Evolutionary conservation across 2,329 filamentous ascomycete species (phyloP).

Genomic region (Sclerotinia nivalis): DNA sequence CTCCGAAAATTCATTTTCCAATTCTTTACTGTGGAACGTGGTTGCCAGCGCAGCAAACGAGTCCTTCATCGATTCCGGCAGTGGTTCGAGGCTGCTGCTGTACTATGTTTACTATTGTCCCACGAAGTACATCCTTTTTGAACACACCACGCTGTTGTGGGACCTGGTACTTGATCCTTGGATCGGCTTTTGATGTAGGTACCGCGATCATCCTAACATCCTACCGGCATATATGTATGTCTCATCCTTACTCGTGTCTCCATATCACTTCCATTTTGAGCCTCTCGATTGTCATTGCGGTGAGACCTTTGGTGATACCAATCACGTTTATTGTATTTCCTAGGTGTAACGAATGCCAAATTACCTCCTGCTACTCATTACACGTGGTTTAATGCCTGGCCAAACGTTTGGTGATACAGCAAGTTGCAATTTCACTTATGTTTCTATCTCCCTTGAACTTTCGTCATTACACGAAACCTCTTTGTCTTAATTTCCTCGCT

Average conservation of each 20-base stretch:
- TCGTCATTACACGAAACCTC: too few relatives aligned
- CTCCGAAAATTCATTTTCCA: neutral
- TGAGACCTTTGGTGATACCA: neutral
- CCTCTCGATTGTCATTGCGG: neutral
- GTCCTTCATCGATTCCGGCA: neutral
- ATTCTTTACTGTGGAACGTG: neutral
- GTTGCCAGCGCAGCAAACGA: neutral
- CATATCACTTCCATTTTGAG: neutral
- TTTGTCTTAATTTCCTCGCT: too few relatives aligned
- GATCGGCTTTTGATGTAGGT: neutral
- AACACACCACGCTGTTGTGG: neutral
- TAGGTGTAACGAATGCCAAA: neutral
- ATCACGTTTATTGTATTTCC: neutral
- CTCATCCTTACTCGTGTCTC: conserved; percentile 1
- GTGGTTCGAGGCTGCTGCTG: neutral
- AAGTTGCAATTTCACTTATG: neutral
- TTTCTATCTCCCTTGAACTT: neutral
- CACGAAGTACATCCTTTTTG: neutral
- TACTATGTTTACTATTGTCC: neutral
- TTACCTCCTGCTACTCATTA: neutral
- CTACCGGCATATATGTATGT: conserved; percentile 5
- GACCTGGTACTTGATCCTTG: neutral
- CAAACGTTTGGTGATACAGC: neutral
- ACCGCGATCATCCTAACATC: neutral
- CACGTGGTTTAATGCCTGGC: neutral